These are phyloP conservation scores for Sisymbrium altissimum DNA, from an alignment of 345 rosid genomes.

Conservation along the genomic window DNA sequence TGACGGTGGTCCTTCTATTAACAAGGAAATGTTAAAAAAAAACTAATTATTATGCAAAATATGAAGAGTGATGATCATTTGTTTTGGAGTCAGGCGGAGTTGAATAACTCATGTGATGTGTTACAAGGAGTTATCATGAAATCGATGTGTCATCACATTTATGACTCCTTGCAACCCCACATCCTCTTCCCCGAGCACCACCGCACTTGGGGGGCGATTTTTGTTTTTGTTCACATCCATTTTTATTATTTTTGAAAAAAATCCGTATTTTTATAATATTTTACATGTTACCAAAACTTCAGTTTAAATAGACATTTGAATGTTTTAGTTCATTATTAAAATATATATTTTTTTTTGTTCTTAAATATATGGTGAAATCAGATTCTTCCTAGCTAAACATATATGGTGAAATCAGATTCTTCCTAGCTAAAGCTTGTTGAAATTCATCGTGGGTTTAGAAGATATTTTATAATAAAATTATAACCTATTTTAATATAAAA, in stretches of 20 bases:
- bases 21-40: background rate
- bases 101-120: slow-evolving; percentile 30
- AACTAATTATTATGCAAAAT: background rate
- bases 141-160: slow-evolving; percentile 30
- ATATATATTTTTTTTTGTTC: no score
- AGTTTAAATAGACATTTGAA: no score
- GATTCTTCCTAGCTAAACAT: no score
- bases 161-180: slow-evolving; percentile 20
- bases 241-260: background rate
- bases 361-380: no score
- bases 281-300: no score
- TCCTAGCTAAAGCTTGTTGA: no score
- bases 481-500: no score
- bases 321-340: no score
- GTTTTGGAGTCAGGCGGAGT: slow-evolving; percentile 15
- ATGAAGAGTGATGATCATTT: background rate
- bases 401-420: no score
- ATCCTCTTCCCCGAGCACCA: background rate
- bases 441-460: no score
- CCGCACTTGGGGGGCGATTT: slow-evolving; percentile 26
- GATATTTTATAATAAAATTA: no score
- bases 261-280: no score
- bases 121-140: slow-evolving; percentile 27
- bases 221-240: background rate
- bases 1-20: background rate